phyloP scores from a whole-genome alignment of 2,329 filamentous ascomycete species.

The Metarhizium brunneum region DNA sequence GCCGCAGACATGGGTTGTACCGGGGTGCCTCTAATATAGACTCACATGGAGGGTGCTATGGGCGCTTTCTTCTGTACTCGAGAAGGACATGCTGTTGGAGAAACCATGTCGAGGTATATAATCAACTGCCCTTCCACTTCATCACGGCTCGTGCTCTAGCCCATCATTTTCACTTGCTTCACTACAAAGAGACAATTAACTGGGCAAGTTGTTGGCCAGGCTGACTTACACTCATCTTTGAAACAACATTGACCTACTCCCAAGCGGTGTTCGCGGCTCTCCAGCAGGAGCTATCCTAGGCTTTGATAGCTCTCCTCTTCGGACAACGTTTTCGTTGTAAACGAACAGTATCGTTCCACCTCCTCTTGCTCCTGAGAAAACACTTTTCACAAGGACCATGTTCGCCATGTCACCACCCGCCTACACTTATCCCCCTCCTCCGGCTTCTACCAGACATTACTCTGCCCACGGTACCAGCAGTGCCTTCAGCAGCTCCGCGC shows the following conservation, averaged over 20 bases:
- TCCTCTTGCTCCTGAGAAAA: constrained; percentile 5
- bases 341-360: background rate
- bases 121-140: constrained; percentile 3
- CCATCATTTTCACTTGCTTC: constrained; percentile 1
- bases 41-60: background rate
- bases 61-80: background rate
- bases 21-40: background rate
- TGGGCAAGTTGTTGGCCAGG: background rate
- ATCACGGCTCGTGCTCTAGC: background rate
- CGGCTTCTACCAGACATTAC: constrained; percentile 52
- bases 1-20: background rate
- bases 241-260: background rate
- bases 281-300: background rate
- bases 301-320: background rate
- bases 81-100: background rate
- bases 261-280: background rate
- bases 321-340: background rate
- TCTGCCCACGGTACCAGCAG: constrained; percentile 74
- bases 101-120: constrained; percentile 3
- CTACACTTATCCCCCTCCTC: constrained; percentile 20
- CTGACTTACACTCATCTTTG: background rate
- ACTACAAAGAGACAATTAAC: background rate
- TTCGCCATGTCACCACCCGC: constrained; percentile 25
- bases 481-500: constrained; percentile 88
- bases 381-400: constrained; percentile 22